Evolutionary conservation across 2,329 filamentous ascomycete genomes (phyloP), one percentile per base, ranked within the genome.

Genomic region (Botrytis paeoniae): DNA sequence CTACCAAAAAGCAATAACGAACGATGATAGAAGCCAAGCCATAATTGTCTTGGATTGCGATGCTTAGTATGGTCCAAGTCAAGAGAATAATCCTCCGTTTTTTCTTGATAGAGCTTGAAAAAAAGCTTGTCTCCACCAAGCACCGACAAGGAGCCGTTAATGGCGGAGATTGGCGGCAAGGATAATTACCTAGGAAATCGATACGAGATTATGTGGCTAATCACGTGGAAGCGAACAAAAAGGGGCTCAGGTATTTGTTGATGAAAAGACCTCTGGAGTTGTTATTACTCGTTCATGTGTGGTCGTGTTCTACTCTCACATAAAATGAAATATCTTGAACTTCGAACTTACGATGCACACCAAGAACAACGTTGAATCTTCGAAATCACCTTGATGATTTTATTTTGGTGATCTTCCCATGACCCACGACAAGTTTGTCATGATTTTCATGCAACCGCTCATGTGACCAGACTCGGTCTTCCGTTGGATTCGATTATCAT

Each of bases 121-220:
- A 29, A 70, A 70, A 70, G 69, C 69, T 70, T 70, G 69, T 64
- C 69, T 70, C 57, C 29, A 70, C 69, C 41, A 70, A 64, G 32
- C 51, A 29, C 69, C 69, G 69, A 64, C 22, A 63, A 63, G 22
- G 25, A 48, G 35, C 57, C 41, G 32, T 63, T 6, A 22, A 12
- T 9, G 48, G 57, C 48, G 32, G 41, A 63, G 69, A 64, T 51
- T 70, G 32, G 41, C 69, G n/a, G 61, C 57, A 70, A 48, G 68
- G 57, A 48, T 61, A 22, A 48, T 48, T 9, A 9, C 8, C 2
- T 48, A 8, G 18, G 1, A 14, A 45, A 8, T n/a, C 29, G 68
- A 62, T 45, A 37, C 29, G 39, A 70, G 25, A 37, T 57, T 64
- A 18, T 22, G 16, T 57, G 64, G 8, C 10, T 32, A n/a, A 22